Base-by-base conservation (phyloP, 2,329 filamentous ascomycete species). In the Emmonsia crescens region DNA sequence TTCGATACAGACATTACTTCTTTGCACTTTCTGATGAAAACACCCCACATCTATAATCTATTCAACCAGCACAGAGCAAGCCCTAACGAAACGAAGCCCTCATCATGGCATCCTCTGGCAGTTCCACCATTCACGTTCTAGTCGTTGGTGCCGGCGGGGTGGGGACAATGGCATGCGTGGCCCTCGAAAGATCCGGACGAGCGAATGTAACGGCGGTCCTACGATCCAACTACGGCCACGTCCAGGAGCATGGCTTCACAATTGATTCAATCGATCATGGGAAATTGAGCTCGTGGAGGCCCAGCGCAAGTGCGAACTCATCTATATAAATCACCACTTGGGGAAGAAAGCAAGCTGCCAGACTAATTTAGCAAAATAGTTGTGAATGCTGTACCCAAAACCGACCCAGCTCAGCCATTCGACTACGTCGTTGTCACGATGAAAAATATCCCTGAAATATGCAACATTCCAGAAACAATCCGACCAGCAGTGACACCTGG, bases 191-290 rank as follows among this genome's bases (percentile, higher is more conserved):
- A 12, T 36, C 31, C 3, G 55, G 55, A 12, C 55, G 16, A 5
- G 55, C 38, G 1, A 38, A 44, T 19, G 55, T 57, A 5, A 57
- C 55, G 4, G 55, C 55, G 24, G 55, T 57, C 21, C 55, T 57
- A 5, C 55, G 55, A 3, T 57, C 55, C 5, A 57, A 44, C 40
- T 57, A 57, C n/a, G 16, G 27, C 5, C 33, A 29, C 1, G 55
- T 57, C 12, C 16, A 3, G 14, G 21, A 46, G 21, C 9, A 57
- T 36, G 55, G 55, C n/a, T 44, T 57, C 40, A 21, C n/a, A 3
- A 57, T 57, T 38, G 36, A 57, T 27, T 57, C 55, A 16, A n/a
- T 57, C 29, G 55, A 57, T 14, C 55, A 57, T 44, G 55, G 55
- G 14, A 38, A 44, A n/a, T n/a, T 57, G 9, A 8, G 4, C 6